Percentiles rank a stretch among this genome's conserved stretches.
Evolutionary conservation across 2,329 filamentous ascomycete genomes (phyloP).

Genomic region (Drechslerella dactyloides): DNA sequence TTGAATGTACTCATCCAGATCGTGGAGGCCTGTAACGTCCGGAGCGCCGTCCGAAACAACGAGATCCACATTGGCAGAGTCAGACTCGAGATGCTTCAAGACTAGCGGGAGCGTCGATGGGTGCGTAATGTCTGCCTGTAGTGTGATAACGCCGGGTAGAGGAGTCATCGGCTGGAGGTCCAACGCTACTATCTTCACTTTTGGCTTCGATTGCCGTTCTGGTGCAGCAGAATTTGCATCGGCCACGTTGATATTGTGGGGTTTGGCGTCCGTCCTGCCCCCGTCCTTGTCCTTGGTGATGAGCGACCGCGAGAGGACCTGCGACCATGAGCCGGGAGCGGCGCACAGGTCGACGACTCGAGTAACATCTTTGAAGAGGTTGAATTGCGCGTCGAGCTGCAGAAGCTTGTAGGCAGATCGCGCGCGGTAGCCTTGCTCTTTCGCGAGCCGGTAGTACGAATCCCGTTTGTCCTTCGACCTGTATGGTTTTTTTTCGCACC

Average conservation of each 20-base stretch:
- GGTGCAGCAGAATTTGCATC: constrained; percentile 59
- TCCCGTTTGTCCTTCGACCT: constrained; percentile 87
- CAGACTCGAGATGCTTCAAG: constrained; percentile 80
- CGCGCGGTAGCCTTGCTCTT: constrained; percentile 98
- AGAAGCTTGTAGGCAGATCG: constrained; percentile 96
- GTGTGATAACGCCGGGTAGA: constrained; percentile 85
- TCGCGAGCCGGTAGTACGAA: constrained; percentile 95
- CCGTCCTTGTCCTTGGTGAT: constrained; percentile 63
- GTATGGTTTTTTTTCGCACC: not conserved
- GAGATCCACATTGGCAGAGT: constrained; percentile 74
- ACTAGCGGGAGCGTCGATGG: constrained; percentile 91
- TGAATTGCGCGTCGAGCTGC: constrained; percentile 94
- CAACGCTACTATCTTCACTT: constrained; percentile 90
- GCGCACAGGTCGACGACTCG: constrained; percentile 95
- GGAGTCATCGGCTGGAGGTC: constrained; percentile 96
- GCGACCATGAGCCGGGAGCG: constrained; percentile 94
- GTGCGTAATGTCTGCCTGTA: constrained; percentile 96
- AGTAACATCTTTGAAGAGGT: constrained; percentile 85
- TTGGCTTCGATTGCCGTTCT: constrained; percentile 61
- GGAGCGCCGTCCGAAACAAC: constrained; percentile 95
- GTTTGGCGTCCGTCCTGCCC: constrained; percentile 40
- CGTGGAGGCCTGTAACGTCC: constrained; percentile 94
- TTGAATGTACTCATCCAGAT: constrained; percentile 97
- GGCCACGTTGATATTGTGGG: constrained; percentile 14
- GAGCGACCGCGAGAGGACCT: constrained; percentile 89